Base-by-base conservation (phyloP, 805 yeast species). In the Starmerella riodocensis region DNA sequence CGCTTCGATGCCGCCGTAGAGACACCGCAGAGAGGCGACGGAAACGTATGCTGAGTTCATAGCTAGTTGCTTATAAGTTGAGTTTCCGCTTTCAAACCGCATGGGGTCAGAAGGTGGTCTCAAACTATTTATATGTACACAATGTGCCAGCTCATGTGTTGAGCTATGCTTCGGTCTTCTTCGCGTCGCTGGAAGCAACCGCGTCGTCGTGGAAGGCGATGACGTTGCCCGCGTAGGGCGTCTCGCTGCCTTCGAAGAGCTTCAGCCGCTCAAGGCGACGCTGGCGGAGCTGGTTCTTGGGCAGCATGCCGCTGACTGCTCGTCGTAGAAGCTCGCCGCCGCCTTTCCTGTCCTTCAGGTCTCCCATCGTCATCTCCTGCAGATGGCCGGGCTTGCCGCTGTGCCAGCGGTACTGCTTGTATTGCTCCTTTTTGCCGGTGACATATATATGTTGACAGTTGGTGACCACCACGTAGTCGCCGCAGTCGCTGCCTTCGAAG, bases 271-370 rank as follows among this genome's bases (percentile, higher is more conserved):
- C 88, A 54, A 91, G 60, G 58, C 98, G 75, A 12, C 66, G 63
- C 53, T 77, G 71, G 59, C 97, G 74, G 47, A 78, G 71, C 53
- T 76, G 76, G 60, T 91, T 88, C 64, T 83, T 86, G 31, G 98
- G 98, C 40, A 91, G 68, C 99, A 91, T 91, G 41, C 93, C 93
- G 47, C 83, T 77, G 5, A 91, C 98, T 2, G 99, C 97, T 52
- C 79, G 74, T 52, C 63, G 72, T 52, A 91, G 64, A 11, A 86
- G 64, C 60, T 91, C 97, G n/a, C 83, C 77, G 51, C 75, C 81
- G 6, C 99, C 98, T 53, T 78, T 75, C 57, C 85, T 77, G 34
- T 65, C 73, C 29, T 74, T 72, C 59, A 86, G 63, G 45, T 73
- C 76, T 40, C 75, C 75, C 91, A 91, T 79, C 18, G 95, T 76